These are phyloP conservation scores for Trichophyton equinum DNA, from an alignment of 2,329 filamentous ascomycete species.

Conservation along the genomic window DNA sequence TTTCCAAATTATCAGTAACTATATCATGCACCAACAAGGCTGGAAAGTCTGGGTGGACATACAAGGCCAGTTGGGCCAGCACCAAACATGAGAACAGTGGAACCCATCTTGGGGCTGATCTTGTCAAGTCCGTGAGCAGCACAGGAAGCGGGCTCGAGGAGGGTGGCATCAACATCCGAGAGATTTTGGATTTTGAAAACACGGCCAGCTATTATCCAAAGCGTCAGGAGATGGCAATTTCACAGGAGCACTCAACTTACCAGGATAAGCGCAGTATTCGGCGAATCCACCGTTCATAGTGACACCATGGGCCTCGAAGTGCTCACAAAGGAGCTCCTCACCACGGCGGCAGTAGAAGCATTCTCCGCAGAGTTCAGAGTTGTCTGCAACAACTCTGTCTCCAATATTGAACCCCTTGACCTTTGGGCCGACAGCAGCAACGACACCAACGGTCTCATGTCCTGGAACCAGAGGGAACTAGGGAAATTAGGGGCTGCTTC, in stretches of 20 bases:
- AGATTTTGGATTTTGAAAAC: conserved; percentile 56
- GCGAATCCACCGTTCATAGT: conserved; percentile 57
- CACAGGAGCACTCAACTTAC: conserved; percentile 12
- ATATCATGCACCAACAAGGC: background rate
- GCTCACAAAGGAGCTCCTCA: conserved; percentile 55
- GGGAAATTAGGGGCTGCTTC: background rate
- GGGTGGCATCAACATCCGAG: conserved; percentile 52
- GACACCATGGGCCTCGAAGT: conserved; percentile 51
- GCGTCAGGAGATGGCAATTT: conserved; percentile 7
- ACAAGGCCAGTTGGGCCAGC: conserved; percentile 54
- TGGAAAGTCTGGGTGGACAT: background rate
- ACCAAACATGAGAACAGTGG: conserved; percentile 53
- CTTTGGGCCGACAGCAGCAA: conserved; percentile 46
- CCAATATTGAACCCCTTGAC: conserved; percentile 50
- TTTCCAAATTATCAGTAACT: background rate
- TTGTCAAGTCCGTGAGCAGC: conserved; percentile 56
- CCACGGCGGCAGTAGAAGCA: conserved; percentile 64
- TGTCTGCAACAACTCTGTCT: conserved; percentile 48
- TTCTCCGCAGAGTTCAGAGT: conserved; percentile 51
- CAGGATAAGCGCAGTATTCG: conserved; percentile 49
- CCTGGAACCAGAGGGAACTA: conserved; percentile 55
- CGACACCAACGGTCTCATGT: conserved; percentile 55
- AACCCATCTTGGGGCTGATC: conserved; percentile 53
- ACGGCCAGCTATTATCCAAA: conserved; percentile 31
- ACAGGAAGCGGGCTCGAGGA: conserved; percentile 57